phyloP scores from a whole-genome alignment of 1,284 basidiomycete species.

The Puccinia horiana region DNA sequence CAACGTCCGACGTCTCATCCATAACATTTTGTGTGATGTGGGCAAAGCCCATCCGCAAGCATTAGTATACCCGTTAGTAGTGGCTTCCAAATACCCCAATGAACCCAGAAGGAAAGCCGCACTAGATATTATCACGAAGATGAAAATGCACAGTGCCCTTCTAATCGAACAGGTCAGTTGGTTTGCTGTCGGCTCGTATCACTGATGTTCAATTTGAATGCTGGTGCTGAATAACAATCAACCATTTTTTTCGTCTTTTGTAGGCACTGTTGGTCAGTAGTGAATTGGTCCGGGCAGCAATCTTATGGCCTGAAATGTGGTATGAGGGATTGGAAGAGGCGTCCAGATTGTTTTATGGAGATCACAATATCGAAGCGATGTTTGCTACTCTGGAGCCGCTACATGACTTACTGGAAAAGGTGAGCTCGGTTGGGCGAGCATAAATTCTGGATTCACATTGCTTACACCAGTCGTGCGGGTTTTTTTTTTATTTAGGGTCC shows the following conservation, averaged over 20 bases:
- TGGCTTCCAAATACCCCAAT: slow-evolving; percentile 95
- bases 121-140: slow-evolving; percentile 82
- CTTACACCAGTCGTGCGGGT: neutral
- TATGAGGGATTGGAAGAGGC: slow-evolving; percentile 98
- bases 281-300: slow-evolving; percentile 95
- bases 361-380: slow-evolving; percentile 99
- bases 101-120: slow-evolving; percentile 79
- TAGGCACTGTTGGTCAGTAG: slow-evolving; percentile 86
- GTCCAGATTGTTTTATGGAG: slow-evolving; percentile 93
- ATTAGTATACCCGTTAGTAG: slow-evolving; percentile 94
- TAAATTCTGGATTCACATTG: neutral
- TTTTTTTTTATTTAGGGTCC: slow-evolving; percentile 69
- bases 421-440: slow-evolving; percentile 60
- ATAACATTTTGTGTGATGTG: slow-evolving; percentile 84
- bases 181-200: slow-evolving; percentile 38
- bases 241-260: slow-evolving; percentile 25
- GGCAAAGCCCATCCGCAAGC: slow-evolving; percentile 97
- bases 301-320: slow-evolving; percentile 99
- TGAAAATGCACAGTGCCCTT: slow-evolving; percentile 84
- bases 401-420: slow-evolving; percentile 87
- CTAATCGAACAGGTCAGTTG: slow-evolving; percentile 81
- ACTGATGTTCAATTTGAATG: neutral
- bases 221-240: neutral
- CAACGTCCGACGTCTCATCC: slow-evolving; percentile 86
- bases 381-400: slow-evolving; percentile 89